These are phyloP conservation scores for Thielaviopsis populi DNA, from an alignment of 2,329 filamentous ascomycete species.

Conservation along the genomic window DNA sequence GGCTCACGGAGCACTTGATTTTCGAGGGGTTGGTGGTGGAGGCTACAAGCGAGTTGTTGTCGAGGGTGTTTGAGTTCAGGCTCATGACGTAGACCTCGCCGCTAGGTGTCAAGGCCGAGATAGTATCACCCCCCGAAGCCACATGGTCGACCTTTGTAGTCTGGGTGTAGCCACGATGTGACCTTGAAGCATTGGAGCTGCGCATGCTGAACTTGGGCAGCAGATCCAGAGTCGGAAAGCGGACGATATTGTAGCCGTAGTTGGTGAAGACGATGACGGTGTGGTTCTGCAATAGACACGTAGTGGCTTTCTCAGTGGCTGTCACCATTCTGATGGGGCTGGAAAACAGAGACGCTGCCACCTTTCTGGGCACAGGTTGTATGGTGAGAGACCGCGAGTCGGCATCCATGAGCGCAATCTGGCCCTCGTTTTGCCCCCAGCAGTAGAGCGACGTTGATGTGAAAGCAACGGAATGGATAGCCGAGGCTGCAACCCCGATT, in stretches of 20 bases:
- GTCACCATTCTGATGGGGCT: constrained; percentile 62
- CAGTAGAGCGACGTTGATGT: constrained; percentile 71
- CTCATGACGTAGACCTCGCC: constrained; percentile 82
- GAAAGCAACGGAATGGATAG: constrained; percentile 81
- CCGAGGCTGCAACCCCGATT: constrained; percentile 70
- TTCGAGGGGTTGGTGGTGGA: constrained; percentile 90
- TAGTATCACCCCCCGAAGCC: constrained; percentile 74
- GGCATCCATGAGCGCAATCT: constrained; percentile 85
- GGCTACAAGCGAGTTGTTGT: constrained; percentile 43
- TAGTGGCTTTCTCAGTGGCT: constrained; percentile 81
- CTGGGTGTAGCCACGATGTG: constrained; percentile 44
- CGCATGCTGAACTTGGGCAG: constrained; percentile 41
- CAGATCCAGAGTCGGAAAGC: constrained; percentile 59
- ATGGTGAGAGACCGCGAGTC: constrained; percentile 79
- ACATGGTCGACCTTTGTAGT: constrained; percentile 51
- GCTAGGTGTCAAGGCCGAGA: constrained; percentile 69
- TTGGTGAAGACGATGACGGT: constrained; percentile 91
- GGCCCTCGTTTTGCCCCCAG: constrained; percentile 90
- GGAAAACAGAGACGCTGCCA: constrained; percentile 69
- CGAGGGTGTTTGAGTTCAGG: constrained; percentile 53
- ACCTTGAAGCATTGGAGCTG: constrained; percentile 20
- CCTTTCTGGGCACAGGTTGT: constrained; percentile 70
- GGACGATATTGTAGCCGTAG: constrained; percentile 84
- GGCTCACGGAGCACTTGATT: constrained; percentile 66
- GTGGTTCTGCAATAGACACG: constrained; percentile 68